A percentile compares a stretch with the other conserved stretches of the same genome.
These are phyloP conservation scores for Tetrahymena thermophila DNA, from an alignment of 73 alveolate species.

Conservation along the genomic window DNA sequence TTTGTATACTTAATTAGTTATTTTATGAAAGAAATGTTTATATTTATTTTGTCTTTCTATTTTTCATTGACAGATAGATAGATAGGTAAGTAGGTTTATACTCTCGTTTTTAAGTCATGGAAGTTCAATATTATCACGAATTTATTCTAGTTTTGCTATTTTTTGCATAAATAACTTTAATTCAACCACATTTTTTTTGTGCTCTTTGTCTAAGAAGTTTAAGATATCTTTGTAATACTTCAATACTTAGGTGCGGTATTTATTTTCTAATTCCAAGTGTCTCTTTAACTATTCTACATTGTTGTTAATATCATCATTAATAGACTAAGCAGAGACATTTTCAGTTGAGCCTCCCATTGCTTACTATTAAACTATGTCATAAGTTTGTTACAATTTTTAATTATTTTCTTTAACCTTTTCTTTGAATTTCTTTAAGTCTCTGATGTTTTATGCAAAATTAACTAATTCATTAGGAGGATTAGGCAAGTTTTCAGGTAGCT, in stretches of 20 bases:
- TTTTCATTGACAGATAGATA: neutral
- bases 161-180: neutral
- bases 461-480: neutral
- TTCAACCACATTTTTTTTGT: neutral
- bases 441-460: neutral
- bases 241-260: neutral
- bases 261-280: neutral
- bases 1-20: too few species aligned
- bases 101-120: neutral
- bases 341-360: neutral
- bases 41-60: neutral
- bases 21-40: neutral
- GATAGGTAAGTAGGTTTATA: neutral
- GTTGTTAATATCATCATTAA: neutral
- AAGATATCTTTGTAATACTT: neutral
- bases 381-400: neutral
- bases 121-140: neutral
- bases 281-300: neutral
- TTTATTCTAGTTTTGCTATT: neutral
- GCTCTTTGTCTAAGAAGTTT: neutral
- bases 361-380: neutral
- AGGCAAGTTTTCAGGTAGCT: neutral
- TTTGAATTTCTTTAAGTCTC: neutral
- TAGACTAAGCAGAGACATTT: neutral
- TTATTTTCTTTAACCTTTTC: neutral